phyloP scores from a whole-genome alignment of 306 rosid species.

The Glycine tomentella region DNA sequence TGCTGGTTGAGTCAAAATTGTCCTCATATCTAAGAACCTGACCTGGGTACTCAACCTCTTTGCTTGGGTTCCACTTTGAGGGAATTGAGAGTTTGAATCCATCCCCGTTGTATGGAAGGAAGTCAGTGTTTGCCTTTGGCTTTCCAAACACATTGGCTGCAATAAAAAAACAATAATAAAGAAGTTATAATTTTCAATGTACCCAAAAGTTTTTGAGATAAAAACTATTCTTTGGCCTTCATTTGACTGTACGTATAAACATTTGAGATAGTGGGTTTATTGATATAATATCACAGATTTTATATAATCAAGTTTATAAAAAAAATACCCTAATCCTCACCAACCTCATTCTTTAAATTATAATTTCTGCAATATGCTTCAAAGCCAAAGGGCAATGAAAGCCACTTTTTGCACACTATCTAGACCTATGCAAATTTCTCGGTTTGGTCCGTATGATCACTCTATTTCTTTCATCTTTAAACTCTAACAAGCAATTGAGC shows the following conservation, averaged over 20 bases:
- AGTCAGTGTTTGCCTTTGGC: constrained; percentile 89
- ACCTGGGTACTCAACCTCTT: constrained; percentile 85
- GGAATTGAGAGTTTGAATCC: constrained; percentile 87
- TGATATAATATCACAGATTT: background rate
- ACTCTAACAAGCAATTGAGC: constrained; percentile 15
- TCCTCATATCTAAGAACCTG: constrained; percentile 94
- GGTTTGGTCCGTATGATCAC: background rate
- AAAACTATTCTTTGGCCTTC: background rate
- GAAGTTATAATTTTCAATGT: constrained; percentile 9
- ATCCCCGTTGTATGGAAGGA: constrained; percentile 73
- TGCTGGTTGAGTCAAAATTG: constrained; percentile 78
- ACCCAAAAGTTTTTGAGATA: background rate
- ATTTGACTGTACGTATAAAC: background rate
- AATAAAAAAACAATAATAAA: constrained; percentile 48
- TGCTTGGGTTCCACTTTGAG: constrained; percentile 95
- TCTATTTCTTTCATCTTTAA: constrained; percentile 1
- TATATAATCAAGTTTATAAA: too few species aligned
- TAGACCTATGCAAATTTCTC: constrained; percentile 18
- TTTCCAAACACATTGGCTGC: constrained; percentile 94
- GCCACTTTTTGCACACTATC: constrained; percentile 5
- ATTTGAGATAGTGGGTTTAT: background rate
- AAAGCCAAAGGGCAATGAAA: background rate
- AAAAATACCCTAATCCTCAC: background rate
- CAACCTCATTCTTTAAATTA: constrained; percentile 5
- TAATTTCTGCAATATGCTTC: background rate